Evolutionary conservation across 345 rosid species (phyloP), one percentile per base, ranked within the genome.

Genomic region (Euphorbia tirucalli): DNA sequence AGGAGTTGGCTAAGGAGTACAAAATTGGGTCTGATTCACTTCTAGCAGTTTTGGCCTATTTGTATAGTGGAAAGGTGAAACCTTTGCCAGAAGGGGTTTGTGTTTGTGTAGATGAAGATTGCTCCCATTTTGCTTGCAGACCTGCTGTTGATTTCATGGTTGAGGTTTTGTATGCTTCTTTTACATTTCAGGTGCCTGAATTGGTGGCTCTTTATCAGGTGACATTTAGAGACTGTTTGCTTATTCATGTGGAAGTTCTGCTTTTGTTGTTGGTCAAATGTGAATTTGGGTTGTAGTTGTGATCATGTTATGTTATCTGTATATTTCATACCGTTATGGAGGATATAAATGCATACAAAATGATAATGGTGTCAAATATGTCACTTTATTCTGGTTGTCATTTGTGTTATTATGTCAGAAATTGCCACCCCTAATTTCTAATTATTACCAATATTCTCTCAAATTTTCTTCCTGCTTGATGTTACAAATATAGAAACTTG

Each of bases 131-230:
- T 78, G 90, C 85, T 35, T 93, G 97, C 57, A 72, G 93, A 10
- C 93, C 98, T 3, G 85, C 83, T 0, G 82, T 90, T 19, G 90
- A 88, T 67, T 86, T 87, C 77, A 70, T 84, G 85, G 78, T 86
- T 52, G 92, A 93, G 79, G 82, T 88, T 71, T 87, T 93, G 41
- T 93, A 89, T 49, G 84, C 84, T n/a, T 84, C 98, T 75, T 91
- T 74, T 75, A 71, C 75, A 25, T 93, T 93, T 74, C 86, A 84
- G 68, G 79, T 91, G 68, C 74, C 85, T 2, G 93, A 93, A 39
- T 61, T 91, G 72, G 81, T 81, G 52, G 83, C 86, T 64, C 73
- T 89, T 22, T 93, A 87, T 78, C 95, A 90, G 92, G 92, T 88
- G 72, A 41, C 35, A 57, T 18, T n/a, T 37, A 32, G 9, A 21